Evolutionary conservation across 768 basidiomycete genomes (phyloP).

Genomic region (Mycena rosella): DNA sequence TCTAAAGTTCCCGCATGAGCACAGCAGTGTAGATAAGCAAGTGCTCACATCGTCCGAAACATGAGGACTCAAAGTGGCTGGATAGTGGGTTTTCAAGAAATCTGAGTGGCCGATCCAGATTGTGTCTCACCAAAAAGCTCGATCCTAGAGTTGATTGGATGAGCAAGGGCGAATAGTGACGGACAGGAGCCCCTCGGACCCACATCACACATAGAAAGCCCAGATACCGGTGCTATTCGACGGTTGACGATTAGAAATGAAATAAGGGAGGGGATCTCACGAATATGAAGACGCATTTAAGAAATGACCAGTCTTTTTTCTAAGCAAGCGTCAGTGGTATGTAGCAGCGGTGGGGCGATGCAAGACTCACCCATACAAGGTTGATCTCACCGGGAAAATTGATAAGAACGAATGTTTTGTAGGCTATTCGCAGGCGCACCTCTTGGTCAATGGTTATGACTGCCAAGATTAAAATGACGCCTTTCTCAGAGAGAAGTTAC

Average conservation of each 20-base stretch:
- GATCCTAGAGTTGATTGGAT: slow-evolving; percentile 7
- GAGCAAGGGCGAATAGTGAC: not conserved
- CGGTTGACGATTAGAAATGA: not conserved
- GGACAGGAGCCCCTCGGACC: not conserved
- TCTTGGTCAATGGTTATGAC: slow-evolving; percentile 26
- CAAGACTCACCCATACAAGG: slow-evolving; percentile 13
- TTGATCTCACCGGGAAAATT: slow-evolving; percentile 4
- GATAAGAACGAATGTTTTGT: not conserved
- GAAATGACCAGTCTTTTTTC: slow-evolving; percentile 46
- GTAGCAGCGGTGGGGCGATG: not conserved
- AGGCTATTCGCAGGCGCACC: not conserved
- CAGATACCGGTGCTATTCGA: slow-evolving; percentile 44
- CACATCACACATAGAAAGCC: slow-evolving; percentile 45
- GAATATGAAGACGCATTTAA: slow-evolving; percentile 46
- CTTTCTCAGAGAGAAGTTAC: not conserved
- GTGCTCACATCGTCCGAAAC: slow-evolving; percentile 12
- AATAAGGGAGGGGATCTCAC: slow-evolving; percentile 29
- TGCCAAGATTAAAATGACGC: not conserved
- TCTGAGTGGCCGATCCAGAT: not conserved
- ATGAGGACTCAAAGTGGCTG: slow-evolving; percentile 9
- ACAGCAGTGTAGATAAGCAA: not conserved
- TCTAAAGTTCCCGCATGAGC: not conserved
- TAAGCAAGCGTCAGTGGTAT: not conserved
- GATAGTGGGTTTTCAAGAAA: not conserved
- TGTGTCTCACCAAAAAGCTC: slow-evolving; percentile 17